These are phyloP conservation scores for Leucosporidium scottii DNA, from an alignment of 768 basidiomycete genomes.

Conservation along the genomic window DNA sequence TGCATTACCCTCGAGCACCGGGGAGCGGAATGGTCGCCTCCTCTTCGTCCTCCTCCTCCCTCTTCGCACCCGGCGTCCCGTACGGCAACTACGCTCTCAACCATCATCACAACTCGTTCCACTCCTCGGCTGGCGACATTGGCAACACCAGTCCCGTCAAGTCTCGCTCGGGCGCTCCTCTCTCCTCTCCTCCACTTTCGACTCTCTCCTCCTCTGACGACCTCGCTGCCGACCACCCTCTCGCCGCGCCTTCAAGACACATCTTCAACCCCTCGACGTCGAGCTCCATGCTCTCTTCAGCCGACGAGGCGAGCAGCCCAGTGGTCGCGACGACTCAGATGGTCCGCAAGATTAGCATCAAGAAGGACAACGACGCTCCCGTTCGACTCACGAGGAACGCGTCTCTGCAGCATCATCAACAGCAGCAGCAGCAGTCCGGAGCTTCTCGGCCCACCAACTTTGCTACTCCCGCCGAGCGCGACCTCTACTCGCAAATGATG, in stretches of 20 bases:
- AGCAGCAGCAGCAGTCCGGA: not conserved
- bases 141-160: slow-evolving; percentile 4
- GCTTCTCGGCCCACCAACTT: too few relatives aligned
- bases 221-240: too few relatives aligned
- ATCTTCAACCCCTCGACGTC: not conserved
- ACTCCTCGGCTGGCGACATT: slow-evolving; percentile 17
- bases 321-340: not conserved
- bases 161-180: too few relatives aligned
- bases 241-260: too few relatives aligned
- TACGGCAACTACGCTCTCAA: slow-evolving; percentile 6
- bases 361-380: not conserved
- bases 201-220: too few relatives aligned
- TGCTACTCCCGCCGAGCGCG: not conserved
- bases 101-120: slow-evolving; percentile 12
- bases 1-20: not conserved
- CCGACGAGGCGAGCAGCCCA: not conserved
- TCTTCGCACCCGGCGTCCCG: not conserved
- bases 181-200: too few relatives aligned
- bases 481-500: not conserved
- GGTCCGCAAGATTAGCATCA: slow-evolving; percentile 4
- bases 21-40: not conserved
- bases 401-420: not conserved
- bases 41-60: slow-evolving; percentile 5
- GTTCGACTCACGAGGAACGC: not conserved
- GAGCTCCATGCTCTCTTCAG: not conserved